phyloP scores from a whole-genome alignment of 75 land plant species.

The Pseudotsuga menziesii region DNA sequence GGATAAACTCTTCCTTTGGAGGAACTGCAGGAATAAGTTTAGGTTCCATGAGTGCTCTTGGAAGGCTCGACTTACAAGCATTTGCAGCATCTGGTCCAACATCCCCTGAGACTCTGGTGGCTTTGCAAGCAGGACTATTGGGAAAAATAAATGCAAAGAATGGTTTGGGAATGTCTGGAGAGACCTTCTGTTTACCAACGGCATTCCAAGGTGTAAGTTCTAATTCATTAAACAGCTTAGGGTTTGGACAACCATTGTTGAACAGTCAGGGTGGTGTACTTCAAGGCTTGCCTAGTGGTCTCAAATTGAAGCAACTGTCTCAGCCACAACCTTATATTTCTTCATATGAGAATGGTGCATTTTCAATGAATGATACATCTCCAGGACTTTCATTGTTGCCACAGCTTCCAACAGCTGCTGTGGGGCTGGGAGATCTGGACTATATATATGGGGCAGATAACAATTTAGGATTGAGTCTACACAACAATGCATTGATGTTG shows the following conservation, averaged over 20 bases:
- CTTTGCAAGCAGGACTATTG: constrained; percentile 11
- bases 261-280: constrained; percentile 10
- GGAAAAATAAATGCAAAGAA: constrained; percentile 22
- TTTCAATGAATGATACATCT: constrained; percentile 8
- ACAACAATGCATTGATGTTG: constrained; percentile 22
- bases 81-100: constrained; percentile 17
- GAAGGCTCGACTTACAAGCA: constrained; percentile 35
- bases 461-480: constrained; percentile 6
- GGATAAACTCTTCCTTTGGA: constrained; percentile 26
- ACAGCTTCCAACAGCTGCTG: constrained; percentile 14
- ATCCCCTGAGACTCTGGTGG: constrained; percentile 19
- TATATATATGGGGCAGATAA: constrained; percentile 10
- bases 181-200: constrained; percentile 12
- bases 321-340: constrained; percentile 15
- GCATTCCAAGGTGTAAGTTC: constrained; percentile 5
- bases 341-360: constrained; percentile 4
- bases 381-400: constrained; percentile 7
- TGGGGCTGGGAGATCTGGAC: constrained; percentile 5
- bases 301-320: constrained; percentile 14
- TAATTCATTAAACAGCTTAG: constrained; percentile 12
- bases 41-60: constrained; percentile 31
- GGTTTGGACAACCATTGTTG: constrained; percentile 8
- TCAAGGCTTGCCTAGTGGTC: constrained; percentile 11
- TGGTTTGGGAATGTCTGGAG: constrained; percentile 18
- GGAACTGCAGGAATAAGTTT: constrained; percentile 26